phyloP scores from a whole-genome alignment of 1,139 yeast species.

The Zygosaccharomyces pseudobailii region DNA sequence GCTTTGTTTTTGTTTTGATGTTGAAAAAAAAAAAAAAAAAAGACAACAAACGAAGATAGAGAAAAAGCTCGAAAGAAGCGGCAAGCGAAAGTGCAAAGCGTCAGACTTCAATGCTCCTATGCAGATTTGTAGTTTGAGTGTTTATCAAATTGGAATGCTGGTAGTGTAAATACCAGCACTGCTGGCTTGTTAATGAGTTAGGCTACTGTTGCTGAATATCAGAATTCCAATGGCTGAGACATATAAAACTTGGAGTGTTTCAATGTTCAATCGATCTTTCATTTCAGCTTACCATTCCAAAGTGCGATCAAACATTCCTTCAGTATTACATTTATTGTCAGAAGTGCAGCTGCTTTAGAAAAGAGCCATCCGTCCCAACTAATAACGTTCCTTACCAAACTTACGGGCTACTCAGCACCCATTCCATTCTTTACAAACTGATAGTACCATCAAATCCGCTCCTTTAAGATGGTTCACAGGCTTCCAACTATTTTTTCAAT shows the following conservation, averaged over 20 bases:
- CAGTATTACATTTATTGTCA: background rate
- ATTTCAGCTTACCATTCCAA: background rate
- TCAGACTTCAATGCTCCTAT: background rate
- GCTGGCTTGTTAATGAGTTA: background rate
- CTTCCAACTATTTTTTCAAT: constrained; percentile 17
- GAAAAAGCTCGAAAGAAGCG: background rate
- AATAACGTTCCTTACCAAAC: constrained; percentile 16
- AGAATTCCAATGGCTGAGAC: constrained; percentile 7
- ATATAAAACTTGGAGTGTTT: constrained; percentile 3
- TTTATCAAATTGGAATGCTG: constrained; percentile 1
- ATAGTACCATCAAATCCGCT: background rate
- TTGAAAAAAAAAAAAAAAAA: background rate
- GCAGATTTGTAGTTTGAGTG: background rate
- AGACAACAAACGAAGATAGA: background rate
- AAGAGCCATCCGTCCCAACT: constrained; percentile 15
- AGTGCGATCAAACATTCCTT: background rate
- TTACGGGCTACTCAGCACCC: constrained; percentile 5
- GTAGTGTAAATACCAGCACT: background rate
- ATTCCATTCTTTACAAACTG: constrained; percentile 13
- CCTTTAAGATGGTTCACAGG: constrained; percentile 11
- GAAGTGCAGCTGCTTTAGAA: background rate
- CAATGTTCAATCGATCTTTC: too few species aligned
- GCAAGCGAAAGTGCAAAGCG: too few species aligned
- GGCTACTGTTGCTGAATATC: background rate
- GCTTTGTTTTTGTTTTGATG: constrained; percentile 4